Base-by-base conservation (phyloP, 805 yeast genomes). In the Saccharomyces kudriavzevii region DNA sequence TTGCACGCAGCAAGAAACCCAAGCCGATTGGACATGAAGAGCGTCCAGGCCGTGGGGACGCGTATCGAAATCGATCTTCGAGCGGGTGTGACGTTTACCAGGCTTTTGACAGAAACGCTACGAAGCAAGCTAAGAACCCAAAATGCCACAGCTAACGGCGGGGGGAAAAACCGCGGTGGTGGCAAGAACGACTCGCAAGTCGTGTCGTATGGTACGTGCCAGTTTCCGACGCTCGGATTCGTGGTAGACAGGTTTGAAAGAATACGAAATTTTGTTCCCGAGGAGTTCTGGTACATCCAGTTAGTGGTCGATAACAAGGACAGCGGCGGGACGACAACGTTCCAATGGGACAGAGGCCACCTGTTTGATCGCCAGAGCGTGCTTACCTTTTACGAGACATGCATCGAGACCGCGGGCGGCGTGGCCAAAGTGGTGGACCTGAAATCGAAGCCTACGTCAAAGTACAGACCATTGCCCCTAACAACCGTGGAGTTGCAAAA, bases 171-270 rank as follows among this genome's bases (percentile, higher is more conserved):
- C 56, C n/a, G 52, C 56, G 2, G 40, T 26, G 17, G 31, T 29
- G 13, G 29, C 22, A 13, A 45, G 47, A 8, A 40, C 49, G 17
- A 29, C 40, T 10, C 46, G 43, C 17, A 35, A 47, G 60, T 68
- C 10, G 72, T 74, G 4, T 89, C 96, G 1, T 94, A 91, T 67
- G 99, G 99, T 2, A 72, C 87, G 2, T 94, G 99, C 66, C 99
- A 94, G 66, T 94, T 94, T 62, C 99, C 99, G 2, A 92, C 99
- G 0, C 74, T 94, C 50, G 98, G 99, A 2, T 94, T 94, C 70
- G 91, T 94, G 0, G 98, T 94, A 10, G 99, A 94, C 63, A 74
- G 99, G 54, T 90, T 83, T 66, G 82, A 83, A 54, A 75, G 96
- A 53, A 86, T 87, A 31, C 79, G 81, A 61, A 74, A 75, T 56